phyloP scores from a whole-genome alignment of 495 filamentous ascomycete species.

The Halenospora varia region DNA sequence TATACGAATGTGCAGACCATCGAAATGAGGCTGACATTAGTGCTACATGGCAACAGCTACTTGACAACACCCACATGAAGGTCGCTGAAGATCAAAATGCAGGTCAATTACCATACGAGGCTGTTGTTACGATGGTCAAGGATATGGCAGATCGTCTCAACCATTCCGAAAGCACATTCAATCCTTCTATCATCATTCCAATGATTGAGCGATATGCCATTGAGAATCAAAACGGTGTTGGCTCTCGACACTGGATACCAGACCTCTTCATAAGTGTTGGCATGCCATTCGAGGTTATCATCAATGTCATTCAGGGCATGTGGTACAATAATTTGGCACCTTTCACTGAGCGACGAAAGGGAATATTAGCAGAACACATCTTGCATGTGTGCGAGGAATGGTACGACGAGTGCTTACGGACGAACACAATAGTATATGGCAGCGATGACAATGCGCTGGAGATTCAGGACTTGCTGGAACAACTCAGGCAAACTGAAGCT shows the following conservation, averaged over 20 bases:
- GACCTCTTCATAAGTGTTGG: conserved; percentile 74
- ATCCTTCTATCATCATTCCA: conserved; percentile 54
- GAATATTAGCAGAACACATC: conserved; percentile 57
- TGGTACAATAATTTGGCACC: conserved; percentile 82
- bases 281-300: conserved; percentile 69
- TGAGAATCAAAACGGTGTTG: conserved; percentile 62
- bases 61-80: conserved; percentile 65
- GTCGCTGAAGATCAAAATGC: conserved; percentile 46
- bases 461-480: conserved; percentile 42
- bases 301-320: conserved; percentile 74
- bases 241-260: conserved; percentile 70
- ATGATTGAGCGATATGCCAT: conserved; percentile 75
- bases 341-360: conserved; percentile 63
- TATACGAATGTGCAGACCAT: conserved; percentile 85
- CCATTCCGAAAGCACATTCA: conserved; percentile 72
- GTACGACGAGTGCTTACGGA: conserved; percentile 55
- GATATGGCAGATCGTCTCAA: conserved; percentile 70
- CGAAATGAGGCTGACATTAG: conserved; percentile 77
- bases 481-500: too few species aligned
- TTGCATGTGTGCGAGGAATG: conserved; percentile 58
- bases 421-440: conserved; percentile 36
- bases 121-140: conserved; percentile 67
- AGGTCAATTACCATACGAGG: conserved; percentile 65
- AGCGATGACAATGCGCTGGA: conserved; percentile 45
- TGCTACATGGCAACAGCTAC: conserved; percentile 78